Conservation (phyloP, 2,329 filamentous ascomycete genomes). For the Thielaviopsis ethacetica region DNA sequence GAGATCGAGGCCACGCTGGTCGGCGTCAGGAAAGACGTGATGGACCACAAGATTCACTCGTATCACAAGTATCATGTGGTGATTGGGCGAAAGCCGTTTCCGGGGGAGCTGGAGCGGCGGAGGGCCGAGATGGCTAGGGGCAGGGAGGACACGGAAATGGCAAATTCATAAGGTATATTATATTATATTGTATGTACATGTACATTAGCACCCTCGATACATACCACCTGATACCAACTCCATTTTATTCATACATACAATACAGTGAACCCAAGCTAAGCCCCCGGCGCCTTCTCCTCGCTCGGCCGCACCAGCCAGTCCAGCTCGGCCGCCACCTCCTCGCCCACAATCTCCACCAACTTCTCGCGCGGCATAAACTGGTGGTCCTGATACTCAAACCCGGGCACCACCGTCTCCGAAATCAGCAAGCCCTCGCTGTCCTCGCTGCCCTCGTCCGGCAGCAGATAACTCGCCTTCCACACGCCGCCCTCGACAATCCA, state of each 20-base stretch:
- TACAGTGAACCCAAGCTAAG: background rate
- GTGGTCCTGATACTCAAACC: conserved; percentile 51
- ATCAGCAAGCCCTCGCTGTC: conserved; percentile 40
- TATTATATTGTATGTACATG: background rate
- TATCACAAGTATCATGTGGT: conserved; percentile 35
- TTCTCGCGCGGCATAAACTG: conserved; percentile 41
- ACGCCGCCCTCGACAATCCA: conserved; percentile 55
- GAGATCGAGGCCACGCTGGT: conserved; percentile 36
- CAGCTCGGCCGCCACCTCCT: conserved; percentile 32
- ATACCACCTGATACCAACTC: too few relatives aligned
- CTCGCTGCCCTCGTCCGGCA: conserved; percentile 25
- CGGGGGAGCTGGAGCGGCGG: conserved; percentile 4
- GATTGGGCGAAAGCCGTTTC: conserved; percentile 32
- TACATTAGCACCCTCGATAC: background rate
- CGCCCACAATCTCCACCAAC: conserved; percentile 34
- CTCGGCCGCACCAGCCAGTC: conserved; percentile 24
- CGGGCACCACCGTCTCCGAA: conserved; percentile 50
- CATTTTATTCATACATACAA: too few relatives aligned
- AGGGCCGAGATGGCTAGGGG: background rate
- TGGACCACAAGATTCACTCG: conserved; percentile 29
- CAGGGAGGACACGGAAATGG: background rate
- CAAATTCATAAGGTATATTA: background rate
- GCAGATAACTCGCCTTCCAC: conserved; percentile 47
- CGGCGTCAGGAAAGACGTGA: conserved; percentile 30
- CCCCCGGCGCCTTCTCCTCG: background rate